Base-by-base conservation (phyloP, 2,329 filamentous ascomycete species). In the Grosmannia penicillata region DNA sequence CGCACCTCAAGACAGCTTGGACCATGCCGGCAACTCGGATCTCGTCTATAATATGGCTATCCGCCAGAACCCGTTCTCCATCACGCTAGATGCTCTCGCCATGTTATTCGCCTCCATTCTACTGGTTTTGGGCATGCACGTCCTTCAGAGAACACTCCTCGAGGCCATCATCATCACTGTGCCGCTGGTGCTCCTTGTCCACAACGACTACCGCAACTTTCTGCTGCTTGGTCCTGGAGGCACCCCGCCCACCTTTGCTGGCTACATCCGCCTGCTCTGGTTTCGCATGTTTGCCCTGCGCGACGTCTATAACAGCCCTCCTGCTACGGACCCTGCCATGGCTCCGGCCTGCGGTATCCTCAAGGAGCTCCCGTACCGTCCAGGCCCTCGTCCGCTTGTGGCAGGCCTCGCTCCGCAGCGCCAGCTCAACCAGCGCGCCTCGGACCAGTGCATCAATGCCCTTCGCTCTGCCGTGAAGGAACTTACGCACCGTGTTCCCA, bases 371-470 rank as follows among this genome's bases (percentile, higher is more conserved):
- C 75, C 79, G 1, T 65, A 65, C 40, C 75, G 84, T 0, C 52
- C 57, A 4, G 79, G 78, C 1, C 63, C 68, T 1, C 70, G 82
- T 1, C 85, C 84, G 2, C 53, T 58, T 3, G 78, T 87, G 9
- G 71, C 66, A 29, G 84, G 84, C 35, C 83, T 93, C 41, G 84
- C 83, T 1, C 84, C 84, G 0, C 84, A 93, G 51, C 71, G 84
- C 3, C 84, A 93, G 57, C 65, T 78, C 15, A 72, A 79, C 53
- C 82, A 93, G 52, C 66, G 66, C 29, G 72, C 73, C 10, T 65
- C 64, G 6, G 41, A 53, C 6, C 51, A 57, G 13, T 70, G 74
- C 52, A 77, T 78, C 53, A 52, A 59, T n/a, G 55, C 60, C 13
- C 64, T 85, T 4, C 62, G 67, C 2, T 50, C 56, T 1, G 63